A percentile compares a stretch with the other conserved stretches of the same genome.
Evolutionary conservation across 495 filamentous ascomycete genomes (phyloP).

Genomic region (Wilcoxina mikolae): DNA sequence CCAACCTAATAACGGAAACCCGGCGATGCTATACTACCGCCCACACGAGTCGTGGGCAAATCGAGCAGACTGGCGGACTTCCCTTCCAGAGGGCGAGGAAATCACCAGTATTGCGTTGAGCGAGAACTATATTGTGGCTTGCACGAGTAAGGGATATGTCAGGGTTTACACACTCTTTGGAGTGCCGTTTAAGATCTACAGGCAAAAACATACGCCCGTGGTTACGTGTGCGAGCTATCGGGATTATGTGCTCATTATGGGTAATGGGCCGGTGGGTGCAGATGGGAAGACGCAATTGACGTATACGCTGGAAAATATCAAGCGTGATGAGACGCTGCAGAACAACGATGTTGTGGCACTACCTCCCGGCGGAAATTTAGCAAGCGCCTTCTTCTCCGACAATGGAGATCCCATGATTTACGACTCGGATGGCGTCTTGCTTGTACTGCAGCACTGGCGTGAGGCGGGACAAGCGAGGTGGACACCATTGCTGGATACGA

Average conservation of each 20-base stretch:
- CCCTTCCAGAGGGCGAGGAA: conserved; percentile 64
- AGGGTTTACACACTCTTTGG: conserved; percentile 88
- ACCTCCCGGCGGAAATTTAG: conserved; percentile 51
- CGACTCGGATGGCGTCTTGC: conserved; percentile 71
- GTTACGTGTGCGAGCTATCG: conserved; percentile 86
- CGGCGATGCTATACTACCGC: conserved; percentile 83
- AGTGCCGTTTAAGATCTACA: conserved; percentile 69
- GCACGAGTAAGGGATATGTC: conserved; percentile 71
- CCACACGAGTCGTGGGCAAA: conserved; percentile 95
- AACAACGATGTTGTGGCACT: conserved; percentile 82
- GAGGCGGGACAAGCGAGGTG: conserved; percentile 68
- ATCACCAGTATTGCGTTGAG: conserved; percentile 79
- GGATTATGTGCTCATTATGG: conserved; percentile 86
- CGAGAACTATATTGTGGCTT: conserved; percentile 77
- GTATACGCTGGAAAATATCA: conserved; percentile 86
- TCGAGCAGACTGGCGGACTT: conserved; percentile 75
- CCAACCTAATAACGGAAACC: conserved; percentile 48
- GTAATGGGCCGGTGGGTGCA: conserved; percentile 70
- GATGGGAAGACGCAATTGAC: conserved; percentile 60
- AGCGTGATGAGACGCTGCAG: conserved; percentile 82
- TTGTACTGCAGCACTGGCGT: conserved; percentile 85
- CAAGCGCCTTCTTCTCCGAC: conserved; percentile 83
- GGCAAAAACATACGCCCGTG: conserved; percentile 75
- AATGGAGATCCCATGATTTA: conserved; percentile 87
- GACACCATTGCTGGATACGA: conserved; percentile 86